Base-by-base conservation (phyloP, 192 early-diverging fungal species). In the Rhizophagus prolifer region DNA sequence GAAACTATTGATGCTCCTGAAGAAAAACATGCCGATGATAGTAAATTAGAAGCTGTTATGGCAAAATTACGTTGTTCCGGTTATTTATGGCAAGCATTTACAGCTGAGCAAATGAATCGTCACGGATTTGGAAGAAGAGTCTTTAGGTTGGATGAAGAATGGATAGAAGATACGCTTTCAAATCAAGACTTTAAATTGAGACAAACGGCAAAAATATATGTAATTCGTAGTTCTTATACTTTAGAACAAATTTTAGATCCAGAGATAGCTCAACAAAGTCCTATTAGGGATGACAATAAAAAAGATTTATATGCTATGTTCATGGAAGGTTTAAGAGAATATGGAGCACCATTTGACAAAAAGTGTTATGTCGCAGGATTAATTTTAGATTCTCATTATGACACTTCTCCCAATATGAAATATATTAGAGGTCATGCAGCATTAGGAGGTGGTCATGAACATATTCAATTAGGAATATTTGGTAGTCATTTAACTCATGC, bases 71-170 rank as follows among this genome's bases (percentile, higher is more conserved):
- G 91, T 8, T 90, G 86, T 78, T 83, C 84, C 14, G 90, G 84
- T 7, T 92, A 92, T 74, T 78, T 92, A 64, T 92, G 91, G 91
- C 91, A 92, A 78, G 91, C 91, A 13, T 92, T 89, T 75, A 86
- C 85, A 31, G 82, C 91, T 10, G 91, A 92, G 77, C 90, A 92
- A 79, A 83, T 92, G 82, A 81, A 90, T 74, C 86, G 91, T 21
- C 81, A 87, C 44, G 91, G 90, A 23, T 90, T 92, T 82, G 91
- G 89, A 2, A 86, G 89, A 44, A 76, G 74, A 44, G 86, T 90
- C 25, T 90, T 92, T 75, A 82, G 90, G 30, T 78, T 92, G 3
- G 88, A 91, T 14, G 91, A 92, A 70, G 66, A 70, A 23, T 87
- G 81, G 64, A 68, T 81, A n/a, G 14, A 46, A 66, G 90, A 89